phyloP scores from a whole-genome alignment of 2,329 filamentous ascomycete genomes.

The Verticillium tricorpus region DNA sequence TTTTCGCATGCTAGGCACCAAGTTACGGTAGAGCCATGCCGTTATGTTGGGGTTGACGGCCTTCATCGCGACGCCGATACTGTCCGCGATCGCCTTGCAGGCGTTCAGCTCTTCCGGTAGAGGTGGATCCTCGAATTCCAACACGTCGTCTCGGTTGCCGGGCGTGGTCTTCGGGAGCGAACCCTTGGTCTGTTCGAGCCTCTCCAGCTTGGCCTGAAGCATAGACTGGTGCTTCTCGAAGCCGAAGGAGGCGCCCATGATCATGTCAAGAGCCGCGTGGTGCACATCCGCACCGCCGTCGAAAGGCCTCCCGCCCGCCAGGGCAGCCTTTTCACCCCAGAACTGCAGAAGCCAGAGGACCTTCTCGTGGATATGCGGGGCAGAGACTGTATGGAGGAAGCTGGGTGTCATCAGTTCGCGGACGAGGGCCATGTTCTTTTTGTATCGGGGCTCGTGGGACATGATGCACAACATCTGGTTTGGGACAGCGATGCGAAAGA shows the following conservation, averaged over 20 bases:
- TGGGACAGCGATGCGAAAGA: slow-evolving; percentile 15
- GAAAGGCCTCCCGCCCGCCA: slow-evolving; percentile 25
- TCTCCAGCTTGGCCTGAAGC: not conserved
- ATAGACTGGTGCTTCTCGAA: slow-evolving; percentile 7
- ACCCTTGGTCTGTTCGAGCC: not conserved
- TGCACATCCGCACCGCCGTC: slow-evolving; percentile 24
- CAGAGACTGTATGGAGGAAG: slow-evolving; percentile 28
- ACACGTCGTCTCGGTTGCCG: not conserved
- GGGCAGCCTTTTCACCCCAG: slow-evolving; percentile 25
- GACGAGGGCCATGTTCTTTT: slow-evolving; percentile 25
- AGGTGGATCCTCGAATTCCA: not conserved
- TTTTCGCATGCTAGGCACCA: not conserved
- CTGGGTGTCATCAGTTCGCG: slow-evolving; percentile 30
- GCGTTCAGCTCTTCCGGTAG: not conserved
- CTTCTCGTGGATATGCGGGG: slow-evolving; percentile 27
- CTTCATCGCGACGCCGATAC: not conserved
- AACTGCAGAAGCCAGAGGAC: slow-evolving; percentile 24
- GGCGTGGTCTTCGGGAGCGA: not conserved
- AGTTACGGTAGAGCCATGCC: not conserved
- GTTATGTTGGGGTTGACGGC: not conserved
- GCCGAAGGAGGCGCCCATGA: slow-evolving; percentile 28
- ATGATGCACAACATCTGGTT: slow-evolving; percentile 29
- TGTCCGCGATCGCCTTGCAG: not conserved
- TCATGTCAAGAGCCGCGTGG: slow-evolving; percentile 27
- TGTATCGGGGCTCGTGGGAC: slow-evolving; percentile 25